Percentiles rank a stretch among this genome's conserved stretches.
These are phyloP conservation scores for Gossypium trilobum DNA, from an alignment of 441 rosid genomes.

Conservation along the genomic window DNA sequence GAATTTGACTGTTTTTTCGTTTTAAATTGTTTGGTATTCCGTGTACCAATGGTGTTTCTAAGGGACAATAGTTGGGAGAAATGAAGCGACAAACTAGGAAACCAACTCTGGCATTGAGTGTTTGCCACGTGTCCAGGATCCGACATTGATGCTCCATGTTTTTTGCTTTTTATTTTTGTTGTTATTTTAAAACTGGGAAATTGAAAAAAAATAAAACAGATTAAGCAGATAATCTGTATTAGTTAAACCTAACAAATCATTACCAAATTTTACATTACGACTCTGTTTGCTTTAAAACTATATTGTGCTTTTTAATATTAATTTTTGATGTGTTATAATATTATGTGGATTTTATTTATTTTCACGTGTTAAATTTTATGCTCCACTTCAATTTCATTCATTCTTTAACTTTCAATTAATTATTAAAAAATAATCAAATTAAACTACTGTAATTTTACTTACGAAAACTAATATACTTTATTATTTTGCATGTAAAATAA, in stretches of 20 bases:
- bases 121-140: constrained; percentile 27
- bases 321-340: too few relatives aligned
- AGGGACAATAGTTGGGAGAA: not conserved
- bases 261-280: not conserved
- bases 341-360: too few relatives aligned
- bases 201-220: not conserved
- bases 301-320: too few relatives aligned
- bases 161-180: not conserved
- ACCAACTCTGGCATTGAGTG: constrained; percentile 9
- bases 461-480: not conserved
- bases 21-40: constrained; percentile 21
- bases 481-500: too few relatives aligned
- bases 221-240: not conserved
- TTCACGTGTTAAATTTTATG: too few relatives aligned
- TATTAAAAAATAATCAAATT: too few relatives aligned
- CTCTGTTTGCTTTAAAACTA: not conserved
- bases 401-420: too few relatives aligned
- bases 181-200: not conserved
- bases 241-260: not conserved
- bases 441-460: not conserved
- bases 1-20: not conserved
- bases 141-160: constrained; percentile 24
- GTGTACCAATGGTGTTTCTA: constrained; percentile 17
- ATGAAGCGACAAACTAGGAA: constrained; percentile 23
- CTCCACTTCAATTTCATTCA: too few relatives aligned